A percentile compares a stretch with the other conserved stretches of the same genome.
These are phyloP conservation scores for Lentinula boryana DNA, from an alignment of 768 basidiomycete genomes.

Conservation along the genomic window DNA sequence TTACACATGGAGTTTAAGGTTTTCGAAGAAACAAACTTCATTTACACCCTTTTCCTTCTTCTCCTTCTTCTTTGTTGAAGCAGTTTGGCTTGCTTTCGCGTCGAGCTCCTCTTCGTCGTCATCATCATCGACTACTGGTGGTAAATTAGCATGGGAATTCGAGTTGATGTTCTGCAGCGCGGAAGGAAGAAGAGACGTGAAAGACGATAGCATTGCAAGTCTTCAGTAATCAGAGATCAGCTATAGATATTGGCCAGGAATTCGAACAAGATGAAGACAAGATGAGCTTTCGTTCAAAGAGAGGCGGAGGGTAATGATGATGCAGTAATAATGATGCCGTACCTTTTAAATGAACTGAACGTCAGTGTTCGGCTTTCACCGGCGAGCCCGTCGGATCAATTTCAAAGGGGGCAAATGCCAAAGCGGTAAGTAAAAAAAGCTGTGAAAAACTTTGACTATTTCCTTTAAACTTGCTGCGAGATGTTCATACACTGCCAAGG, in stretches of 20 bases:
- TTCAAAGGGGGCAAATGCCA: neutral
- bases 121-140: conserved; percentile 4
- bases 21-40: conserved; percentile 3
- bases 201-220: conserved; percentile 7
- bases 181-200: conserved; percentile 8
- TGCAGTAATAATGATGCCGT: neutral
- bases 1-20: neutral
- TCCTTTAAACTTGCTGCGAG: too few relatives aligned
- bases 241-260: neutral
- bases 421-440: neutral
- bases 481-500: neutral
- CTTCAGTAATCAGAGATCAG: neutral
- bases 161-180: conserved; percentile 3
- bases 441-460: too few relatives aligned
- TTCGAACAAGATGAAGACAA: neutral
- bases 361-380: neutral
- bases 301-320: neutral
- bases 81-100: neutral
- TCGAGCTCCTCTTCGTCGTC: conserved; percentile 6
- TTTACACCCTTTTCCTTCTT: conserved; percentile 10
- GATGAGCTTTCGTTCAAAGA: neutral
- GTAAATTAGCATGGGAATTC: neutral
- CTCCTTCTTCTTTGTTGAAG: conserved; percentile 3
- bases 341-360: neutral
- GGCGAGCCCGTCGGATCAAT: neutral